Base-by-base conservation (phyloP, 345 rosid genomes). In the Salix purpurea region DNA sequence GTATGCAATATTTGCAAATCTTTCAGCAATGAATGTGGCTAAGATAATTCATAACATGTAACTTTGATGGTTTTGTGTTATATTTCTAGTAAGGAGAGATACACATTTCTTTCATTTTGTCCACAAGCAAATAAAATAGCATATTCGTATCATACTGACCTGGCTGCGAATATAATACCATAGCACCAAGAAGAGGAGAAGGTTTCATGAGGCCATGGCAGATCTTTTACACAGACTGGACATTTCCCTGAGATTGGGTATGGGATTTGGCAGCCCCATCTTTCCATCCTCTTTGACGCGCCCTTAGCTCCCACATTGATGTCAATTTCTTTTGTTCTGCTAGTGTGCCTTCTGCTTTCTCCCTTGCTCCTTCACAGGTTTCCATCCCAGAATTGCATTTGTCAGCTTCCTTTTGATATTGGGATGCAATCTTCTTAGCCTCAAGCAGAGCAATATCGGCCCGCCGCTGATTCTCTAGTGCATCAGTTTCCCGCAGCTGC, bases 371-470 rank as follows among this genome's bases (percentile, higher is more conserved):
- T 85, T 96, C 99, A 76, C 98, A 93, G 4, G 98, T 93, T 86
- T 92, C 99, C 98, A 96, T 93, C 60, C 98, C 99, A 0, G 98
- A 90, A 83, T 90, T 96, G 82, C 98, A 93, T 77, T 93, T 96
- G 86, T 96, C 99, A 23, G 98, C 99, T 84, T 96, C 99, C 81
- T 96, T 93, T 71, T 93, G 99, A 81, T 92, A 96, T 78, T 91
- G 94, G 2, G 99, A 96, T 19, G 94, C 79, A 74, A 91, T 65
- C 86, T 96, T 96, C 92, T 96, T 96, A 19, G 99, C 99, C 90
- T 96, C 99, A 0, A 96, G 90, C 71, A 96, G 78, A 73, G 91
- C 90, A 70, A 83, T 86, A 87, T 91, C 91, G 7, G 92, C 96
- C 16, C 85, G 90, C 76, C 71, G 87, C 74, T 93, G 98, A 81